Conservation (phyloP, 2,329 filamentous ascomycete genomes). For the Onygenales sp. region DNA sequence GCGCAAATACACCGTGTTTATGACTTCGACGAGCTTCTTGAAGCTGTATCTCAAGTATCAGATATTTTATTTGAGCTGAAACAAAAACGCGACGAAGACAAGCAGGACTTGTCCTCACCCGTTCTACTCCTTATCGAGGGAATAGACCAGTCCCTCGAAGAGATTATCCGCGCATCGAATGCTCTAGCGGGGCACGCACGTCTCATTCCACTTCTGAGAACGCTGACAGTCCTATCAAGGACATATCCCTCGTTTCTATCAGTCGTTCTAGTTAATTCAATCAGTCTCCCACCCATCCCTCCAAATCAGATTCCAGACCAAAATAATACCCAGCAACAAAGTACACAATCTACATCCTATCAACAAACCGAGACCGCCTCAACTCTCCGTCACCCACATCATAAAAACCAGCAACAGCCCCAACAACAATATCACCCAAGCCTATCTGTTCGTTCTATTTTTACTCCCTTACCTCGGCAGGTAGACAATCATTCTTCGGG, state of each 20-base stretch:
- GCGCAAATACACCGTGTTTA: slow-evolving; percentile 10
- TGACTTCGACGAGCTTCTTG: slow-evolving; percentile 10
- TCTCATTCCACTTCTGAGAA: slow-evolving; percentile 22
- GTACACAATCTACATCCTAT: background rate
- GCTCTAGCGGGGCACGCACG: slow-evolving; percentile 24
- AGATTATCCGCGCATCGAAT: slow-evolving; percentile 29
- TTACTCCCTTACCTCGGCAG: background rate
- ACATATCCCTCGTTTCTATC: slow-evolving; percentile 20
- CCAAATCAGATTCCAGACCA: background rate
- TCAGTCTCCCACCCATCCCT: slow-evolving; percentile 14
- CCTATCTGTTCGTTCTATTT: background rate
- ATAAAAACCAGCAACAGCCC: background rate
- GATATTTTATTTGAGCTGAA: slow-evolving; percentile 7
- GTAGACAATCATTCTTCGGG: slow-evolving; percentile 10
- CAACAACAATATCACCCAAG: background rate
- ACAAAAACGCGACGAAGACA: slow-evolving; percentile 1
- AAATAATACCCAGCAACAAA: too few relatives aligned
- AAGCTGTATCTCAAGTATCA: slow-evolving; percentile 9
- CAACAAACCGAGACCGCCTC: background rate
- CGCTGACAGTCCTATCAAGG: slow-evolving; percentile 24
- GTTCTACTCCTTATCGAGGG: slow-evolving; percentile 25
- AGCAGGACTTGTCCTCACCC: background rate
- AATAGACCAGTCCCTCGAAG: slow-evolving; percentile 27
- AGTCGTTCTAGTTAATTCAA: slow-evolving; percentile 29
- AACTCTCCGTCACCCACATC: background rate